Conservation (phyloP, 177 flowering plant genomes). For the Vitis hybrid region DNA sequence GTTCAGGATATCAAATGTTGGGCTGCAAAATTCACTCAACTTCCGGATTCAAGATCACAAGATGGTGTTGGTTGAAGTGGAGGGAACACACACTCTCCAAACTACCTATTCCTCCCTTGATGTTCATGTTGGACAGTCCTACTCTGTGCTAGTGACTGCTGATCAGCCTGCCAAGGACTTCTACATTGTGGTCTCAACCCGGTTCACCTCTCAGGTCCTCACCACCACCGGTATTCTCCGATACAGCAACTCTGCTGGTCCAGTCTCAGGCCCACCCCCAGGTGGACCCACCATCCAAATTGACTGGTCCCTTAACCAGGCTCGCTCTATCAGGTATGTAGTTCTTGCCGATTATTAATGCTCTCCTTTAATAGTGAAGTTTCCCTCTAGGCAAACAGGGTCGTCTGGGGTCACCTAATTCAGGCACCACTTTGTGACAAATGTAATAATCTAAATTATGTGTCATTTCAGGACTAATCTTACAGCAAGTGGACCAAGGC, state of each 20-base stretch:
- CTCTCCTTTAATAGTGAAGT: too few species aligned
- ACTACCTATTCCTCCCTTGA: slow-evolving; percentile 78
- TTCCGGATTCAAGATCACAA: slow-evolving; percentile 79
- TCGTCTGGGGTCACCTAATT: too few species aligned
- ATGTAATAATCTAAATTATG: too few species aligned
- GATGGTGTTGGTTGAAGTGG: slow-evolving; percentile 85
- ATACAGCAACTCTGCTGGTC: slow-evolving; percentile 69
- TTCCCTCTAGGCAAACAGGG: too few species aligned
- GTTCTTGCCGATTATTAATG: neutral
- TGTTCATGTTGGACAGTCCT: slow-evolving; percentile 90
- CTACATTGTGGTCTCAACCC: slow-evolving; percentile 68
- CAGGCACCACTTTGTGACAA: neutral
- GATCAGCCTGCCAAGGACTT: slow-evolving; percentile 83
- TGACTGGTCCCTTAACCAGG: slow-evolving; percentile 97
- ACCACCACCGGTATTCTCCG: slow-evolving; percentile 71
- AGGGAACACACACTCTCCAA: slow-evolving; percentile 90
- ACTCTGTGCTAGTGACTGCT: slow-evolving; percentile 80
- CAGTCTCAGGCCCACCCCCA: slow-evolving; percentile 69
- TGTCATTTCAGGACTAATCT: slow-evolving; percentile 67
- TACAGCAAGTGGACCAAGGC: slow-evolving; percentile 98
- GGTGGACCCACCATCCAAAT: slow-evolving; percentile 91
- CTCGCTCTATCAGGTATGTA: slow-evolving; percentile 83
- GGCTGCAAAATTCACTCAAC: slow-evolving; percentile 77
- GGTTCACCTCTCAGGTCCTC: slow-evolving; percentile 64
- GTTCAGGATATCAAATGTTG: slow-evolving; percentile 91